Conservation (phyloP, 1,284 basidiomycete species). For the Fistulina hepatica region DNA sequence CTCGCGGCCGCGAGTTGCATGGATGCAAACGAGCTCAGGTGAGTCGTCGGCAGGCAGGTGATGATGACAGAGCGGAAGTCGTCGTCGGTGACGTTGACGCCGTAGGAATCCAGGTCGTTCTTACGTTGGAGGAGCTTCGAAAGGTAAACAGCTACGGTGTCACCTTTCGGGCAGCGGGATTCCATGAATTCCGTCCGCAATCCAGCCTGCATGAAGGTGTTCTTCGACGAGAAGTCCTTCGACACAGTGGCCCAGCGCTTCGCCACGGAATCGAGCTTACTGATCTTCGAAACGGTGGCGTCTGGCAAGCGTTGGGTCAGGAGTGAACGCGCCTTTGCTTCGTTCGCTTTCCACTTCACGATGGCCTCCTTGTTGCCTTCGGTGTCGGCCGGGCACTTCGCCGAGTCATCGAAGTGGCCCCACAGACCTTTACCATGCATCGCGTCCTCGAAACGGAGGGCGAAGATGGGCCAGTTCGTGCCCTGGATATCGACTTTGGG, state of each 20-base stretch:
- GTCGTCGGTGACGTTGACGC: too few relatives aligned
- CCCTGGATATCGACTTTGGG: slow-evolving; percentile 21
- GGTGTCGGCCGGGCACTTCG: slow-evolving; percentile 5
- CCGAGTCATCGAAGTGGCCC: slow-evolving; percentile 20
- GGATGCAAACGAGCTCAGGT: too few relatives aligned
- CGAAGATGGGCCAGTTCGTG: slow-evolving; percentile 26
- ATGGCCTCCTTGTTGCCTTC: slow-evolving; percentile 6
- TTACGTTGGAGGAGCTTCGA: too few relatives aligned
- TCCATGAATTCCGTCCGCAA: too few relatives aligned
- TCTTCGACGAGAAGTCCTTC: slow-evolving; percentile 9
- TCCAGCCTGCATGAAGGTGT: slow-evolving; percentile 8
- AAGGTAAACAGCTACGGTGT: too few relatives aligned
- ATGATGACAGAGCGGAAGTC: too few relatives aligned
- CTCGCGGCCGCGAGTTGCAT: too few relatives aligned
- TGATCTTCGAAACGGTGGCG: slow-evolving; percentile 5
- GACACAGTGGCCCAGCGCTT: slow-evolving; percentile 9
- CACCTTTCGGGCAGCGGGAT: too few relatives aligned
- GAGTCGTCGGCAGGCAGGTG: too few relatives aligned
- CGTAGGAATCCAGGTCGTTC: too few relatives aligned
- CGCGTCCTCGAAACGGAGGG: slow-evolving; percentile 20
- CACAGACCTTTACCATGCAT: slow-evolving; percentile 22
- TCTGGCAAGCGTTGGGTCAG: slow-evolving; percentile 11
- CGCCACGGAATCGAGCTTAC: slow-evolving; percentile 4
- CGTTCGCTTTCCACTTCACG: slow-evolving; percentile 5
- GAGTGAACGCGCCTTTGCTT: slow-evolving; percentile 6